Evolutionary conservation across 331 rosid species (phyloP), one percentile per base, ranked within the genome.

Genomic region (Phaseolus coccineus): DNA sequence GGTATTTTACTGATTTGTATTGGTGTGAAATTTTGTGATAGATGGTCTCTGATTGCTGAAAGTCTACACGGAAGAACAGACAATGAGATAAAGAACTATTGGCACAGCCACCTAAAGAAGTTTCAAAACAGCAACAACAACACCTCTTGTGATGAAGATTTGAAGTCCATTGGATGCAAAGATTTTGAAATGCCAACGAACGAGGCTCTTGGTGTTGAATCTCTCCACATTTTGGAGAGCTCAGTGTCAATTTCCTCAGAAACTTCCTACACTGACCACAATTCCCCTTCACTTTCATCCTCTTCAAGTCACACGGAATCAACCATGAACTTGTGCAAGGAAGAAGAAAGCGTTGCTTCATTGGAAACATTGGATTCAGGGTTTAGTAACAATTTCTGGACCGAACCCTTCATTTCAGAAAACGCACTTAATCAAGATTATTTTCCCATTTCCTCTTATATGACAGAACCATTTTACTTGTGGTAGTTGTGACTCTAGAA

Each of bases 1-100:
- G 50, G 61, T 69, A 47, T 6, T 10, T 71, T n/a, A 37, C 30
- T 62, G 30, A 71, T 64, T 19, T 22, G 5, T 5, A 24, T 77
- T 57, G 80, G 27, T 63, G 0, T 63, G 69, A 28, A 11, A 3
- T 56, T 15, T 28, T 15, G 35, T 4, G 0, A 13, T 67, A 86
- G 87, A 40, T 86, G 89, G 89, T 86, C 87, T 15, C 27, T 86
- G 59, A 83, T 86, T 42, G 85, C 89, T 52, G 81, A 86, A 55
- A 67, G n/a, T 11, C 3, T 86, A 46, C 79, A 81, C 0, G 89
- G 87, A 51, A 86, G 89, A 80, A 83, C 85, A 0, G 89, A 86
- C 69, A 86, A 86, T 19, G 85, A 83, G 46, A 71, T 86, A 53
- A 86, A 86, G 65, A 86, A 86, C 46, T 75, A 80, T 8, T 86